Conservation (phyloP, 225 moss, liverwort and hornwort genomes). For the Neckera pumila region DNA sequence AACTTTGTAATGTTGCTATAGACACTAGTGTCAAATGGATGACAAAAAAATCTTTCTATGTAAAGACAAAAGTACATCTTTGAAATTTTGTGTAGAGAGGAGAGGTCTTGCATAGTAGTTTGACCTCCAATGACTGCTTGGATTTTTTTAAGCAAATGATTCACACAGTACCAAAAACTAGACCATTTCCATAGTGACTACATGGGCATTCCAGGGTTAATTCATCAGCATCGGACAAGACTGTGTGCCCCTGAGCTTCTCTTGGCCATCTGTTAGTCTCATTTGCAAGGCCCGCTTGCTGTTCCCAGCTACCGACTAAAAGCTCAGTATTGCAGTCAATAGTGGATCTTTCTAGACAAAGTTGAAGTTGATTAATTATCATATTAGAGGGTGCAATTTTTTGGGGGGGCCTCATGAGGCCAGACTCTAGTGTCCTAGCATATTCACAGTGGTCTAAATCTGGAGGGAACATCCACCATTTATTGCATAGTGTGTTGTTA, state of each 20-base stretch:
- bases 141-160: neutral
- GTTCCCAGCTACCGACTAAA: neutral
- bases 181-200: neutral
- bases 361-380: neutral
- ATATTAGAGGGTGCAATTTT: too few species aligned
- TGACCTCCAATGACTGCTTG: neutral
- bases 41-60: neutral
- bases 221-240: neutral
- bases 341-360: neutral
- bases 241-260: neutral
- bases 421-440: too few species aligned
- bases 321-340: neutral
- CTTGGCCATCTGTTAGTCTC: neutral
- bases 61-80: neutral
- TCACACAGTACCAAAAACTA: neutral
- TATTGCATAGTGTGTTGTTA: too few species aligned
- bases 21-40: neutral
- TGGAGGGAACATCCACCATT: too few species aligned
- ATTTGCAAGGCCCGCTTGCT: neutral
- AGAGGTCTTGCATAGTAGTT: neutral
- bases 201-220: too few species aligned
- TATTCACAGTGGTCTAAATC: too few species aligned
- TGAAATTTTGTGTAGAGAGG: neutral
- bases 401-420: too few species aligned
- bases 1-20: fast-evolving